Base-by-base conservation (phyloP, 2,329 filamentous ascomycete species). In the Pyrenophora teres region DNA sequence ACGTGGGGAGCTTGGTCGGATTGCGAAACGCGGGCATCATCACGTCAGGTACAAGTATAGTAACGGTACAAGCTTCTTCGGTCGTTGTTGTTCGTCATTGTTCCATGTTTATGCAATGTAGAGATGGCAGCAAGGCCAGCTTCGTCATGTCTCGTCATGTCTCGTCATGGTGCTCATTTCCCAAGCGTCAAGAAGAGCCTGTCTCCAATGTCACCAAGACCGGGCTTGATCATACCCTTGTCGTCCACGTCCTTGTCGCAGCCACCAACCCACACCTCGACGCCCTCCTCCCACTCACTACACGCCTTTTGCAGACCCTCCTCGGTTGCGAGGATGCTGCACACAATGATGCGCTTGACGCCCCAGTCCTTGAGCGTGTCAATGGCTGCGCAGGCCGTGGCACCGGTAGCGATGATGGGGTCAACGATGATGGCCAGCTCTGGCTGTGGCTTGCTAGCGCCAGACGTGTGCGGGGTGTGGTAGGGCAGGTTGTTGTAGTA, bases 401-500 rank as follows among this genome's bases (percentile, higher is more conserved):
- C 91, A 32, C 93, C 93, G 0, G 94, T 97, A 1, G 93, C 94
- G 69, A 97, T 95, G 63, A 97, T 85, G 3, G 93, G 94, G 70
- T 97, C 93, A 40, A 96, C 83, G 47, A 97, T 79, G 69, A 97
- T 89, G 52, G 92, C 92, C 10, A 96, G 80, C 18, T 83, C 80
- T 1, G 83, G 75, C 12, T 74, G 72, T 3, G 32, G 67, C 50
- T 25, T 62, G 21, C 27, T 44, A 4, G 70, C 56, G 40, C 76
- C 79, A 38, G 31, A n/a, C 1, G 76, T 66, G 30, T 75, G 77
- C 48, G 64, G 79, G 33, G 80, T 71, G 76, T 90, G 88, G 76
- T 90, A 87, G 31, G 92, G 92, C 16, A 97, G 86, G 76, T 96
- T 96, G 81, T 97, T 97, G 83, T 97, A 97, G 83, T 97, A 96